Conservation (phyloP, 1,284 basidiomycete species). For the Cutaneotrichosporon mucoides region DNA sequence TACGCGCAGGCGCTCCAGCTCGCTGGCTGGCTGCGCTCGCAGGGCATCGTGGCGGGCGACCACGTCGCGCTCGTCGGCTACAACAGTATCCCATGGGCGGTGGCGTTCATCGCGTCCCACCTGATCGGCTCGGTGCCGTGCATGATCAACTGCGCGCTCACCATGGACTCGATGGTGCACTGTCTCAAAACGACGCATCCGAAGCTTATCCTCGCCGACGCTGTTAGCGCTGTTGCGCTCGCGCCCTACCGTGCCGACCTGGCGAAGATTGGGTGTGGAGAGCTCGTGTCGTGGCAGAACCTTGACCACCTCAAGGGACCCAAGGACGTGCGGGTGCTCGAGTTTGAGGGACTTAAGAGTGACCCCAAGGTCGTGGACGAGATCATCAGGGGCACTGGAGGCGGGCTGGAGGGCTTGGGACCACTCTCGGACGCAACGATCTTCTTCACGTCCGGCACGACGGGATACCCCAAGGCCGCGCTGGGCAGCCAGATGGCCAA, state of each 20-base stretch:
- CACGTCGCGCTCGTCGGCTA: conserved; percentile 37
- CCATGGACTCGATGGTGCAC: conserved; percentile 21
- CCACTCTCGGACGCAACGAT: conserved; percentile 42
- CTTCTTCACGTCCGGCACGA: conserved; percentile 36
- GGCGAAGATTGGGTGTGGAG: neutral
- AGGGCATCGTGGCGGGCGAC: conserved; percentile 28
- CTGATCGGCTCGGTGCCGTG: conserved; percentile 40
- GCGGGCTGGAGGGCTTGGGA: conserved; percentile 17
- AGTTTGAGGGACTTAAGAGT: conserved; percentile 25
- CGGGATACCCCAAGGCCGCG: conserved; percentile 35
- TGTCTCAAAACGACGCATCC: conserved; percentile 28
- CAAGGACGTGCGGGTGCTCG: conserved; percentile 14
- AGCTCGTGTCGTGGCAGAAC: conserved; percentile 11
- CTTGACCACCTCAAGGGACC: conserved; percentile 8
- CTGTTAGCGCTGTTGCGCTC: conserved; percentile 13
- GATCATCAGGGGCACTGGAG: conserved; percentile 7
- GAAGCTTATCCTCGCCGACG: conserved; percentile 33
- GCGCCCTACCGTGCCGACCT: neutral
- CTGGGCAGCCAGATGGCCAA: conserved; percentile 32
- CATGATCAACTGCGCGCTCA: conserved; percentile 34
- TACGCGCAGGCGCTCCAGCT: conserved; percentile 21
- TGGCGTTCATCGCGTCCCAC: conserved; percentile 33
- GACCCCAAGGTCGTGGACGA: neutral
- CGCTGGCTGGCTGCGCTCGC: conserved; percentile 33
- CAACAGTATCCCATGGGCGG: conserved; percentile 32